These are phyloP conservation scores for Termitomyces titanicus DNA, from an alignment of 768 basidiomycete genomes.

Conservation along the genomic window DNA sequence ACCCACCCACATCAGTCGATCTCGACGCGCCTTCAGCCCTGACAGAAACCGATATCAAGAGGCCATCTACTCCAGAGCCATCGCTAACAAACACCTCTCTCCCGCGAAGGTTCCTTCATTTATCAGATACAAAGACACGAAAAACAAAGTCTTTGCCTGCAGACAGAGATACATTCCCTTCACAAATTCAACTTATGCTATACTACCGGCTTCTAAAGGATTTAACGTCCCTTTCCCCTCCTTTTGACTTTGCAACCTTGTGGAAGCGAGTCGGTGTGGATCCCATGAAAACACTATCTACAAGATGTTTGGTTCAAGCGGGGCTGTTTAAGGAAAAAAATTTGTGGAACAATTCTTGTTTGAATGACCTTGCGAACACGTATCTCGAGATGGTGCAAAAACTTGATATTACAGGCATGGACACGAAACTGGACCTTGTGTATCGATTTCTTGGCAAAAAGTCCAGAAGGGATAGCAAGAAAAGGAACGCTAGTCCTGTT, in stretches of 20 bases:
- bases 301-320: slow-evolving; percentile 42
- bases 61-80: neutral
- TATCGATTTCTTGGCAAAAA: slow-evolving; percentile 37
- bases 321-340: slow-evolving; percentile 23
- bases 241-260: slow-evolving; percentile 49
- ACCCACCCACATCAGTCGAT: neutral
- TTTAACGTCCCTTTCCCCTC: slow-evolving; percentile 38
- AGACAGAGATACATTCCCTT: slow-evolving; percentile 51
- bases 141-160: slow-evolving; percentile 44
- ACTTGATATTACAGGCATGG: slow-evolving; percentile 30
- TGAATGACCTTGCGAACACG: slow-evolving; percentile 32
- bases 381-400: slow-evolving; percentile 28
- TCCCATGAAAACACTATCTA: slow-evolving; percentile 43
- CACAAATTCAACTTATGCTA: slow-evolving; percentile 74
- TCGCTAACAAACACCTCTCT: slow-evolving; percentile 13
- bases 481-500: neutral
- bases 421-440: slow-evolving; percentile 41
- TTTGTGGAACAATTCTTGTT: slow-evolving; percentile 24
- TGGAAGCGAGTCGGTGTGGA: slow-evolving; percentile 48
- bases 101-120: slow-evolving; percentile 27
- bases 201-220: slow-evolving; percentile 64
- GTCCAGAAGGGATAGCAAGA: neutral
- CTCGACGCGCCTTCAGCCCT: neutral
- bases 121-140: slow-evolving; percentile 75
- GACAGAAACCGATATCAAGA: neutral